Evolutionary conservation across 2,329 filamentous ascomycete species (phyloP).

Genomic region (Penicillium aurantiogriseum): DNA sequence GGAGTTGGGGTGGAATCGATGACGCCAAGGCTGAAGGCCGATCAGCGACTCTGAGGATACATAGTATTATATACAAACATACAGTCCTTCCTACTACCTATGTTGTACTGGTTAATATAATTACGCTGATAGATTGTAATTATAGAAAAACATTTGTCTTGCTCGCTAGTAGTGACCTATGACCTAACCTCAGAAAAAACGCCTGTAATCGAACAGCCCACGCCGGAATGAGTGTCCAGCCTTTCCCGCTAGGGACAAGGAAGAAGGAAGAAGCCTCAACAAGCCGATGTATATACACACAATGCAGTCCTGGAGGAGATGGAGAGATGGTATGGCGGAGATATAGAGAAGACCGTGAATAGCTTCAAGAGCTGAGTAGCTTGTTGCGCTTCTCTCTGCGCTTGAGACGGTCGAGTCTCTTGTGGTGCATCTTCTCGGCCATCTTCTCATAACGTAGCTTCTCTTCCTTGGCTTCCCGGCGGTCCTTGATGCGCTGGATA

Average conservation of each 20-base stretch:
- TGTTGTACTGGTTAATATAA: not conserved
- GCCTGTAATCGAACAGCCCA: conserved; percentile 15
- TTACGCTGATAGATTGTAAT: not conserved
- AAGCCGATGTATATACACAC: conserved; percentile 1
- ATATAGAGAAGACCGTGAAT: conserved; percentile 7
- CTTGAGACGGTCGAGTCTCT: conserved; percentile 89
- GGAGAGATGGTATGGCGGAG: conserved; percentile 2
- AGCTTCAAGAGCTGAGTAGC: conserved; percentile 44
- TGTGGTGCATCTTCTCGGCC: conserved; percentile 97
- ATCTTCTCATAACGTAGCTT: conserved; percentile 89
- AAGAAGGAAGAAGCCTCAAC: not conserved
- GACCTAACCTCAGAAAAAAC: conserved; percentile 18
- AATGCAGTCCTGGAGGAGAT: conserved; percentile 2
- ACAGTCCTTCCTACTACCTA: not conserved
- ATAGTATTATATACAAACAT: too few species aligned
- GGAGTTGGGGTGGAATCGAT: conserved; percentile 8
- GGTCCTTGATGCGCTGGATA: conserved; percentile 78
- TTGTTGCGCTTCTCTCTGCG: conserved; percentile 88
- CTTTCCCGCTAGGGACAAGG: conserved; percentile 2
- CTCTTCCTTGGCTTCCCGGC: conserved; percentile 84
- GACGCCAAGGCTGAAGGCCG: conserved; percentile 3
- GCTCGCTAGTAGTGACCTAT: conserved; percentile 13
- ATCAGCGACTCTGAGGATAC: not conserved
- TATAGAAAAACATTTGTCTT: conserved; percentile 8
- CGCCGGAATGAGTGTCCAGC: conserved; percentile 4